A percentile compares a stretch with the other conserved stretches of the same genome.
phyloP scores from a whole-genome alignment of 768 basidiomycete genomes.

The Auricularia sp. region DNA sequence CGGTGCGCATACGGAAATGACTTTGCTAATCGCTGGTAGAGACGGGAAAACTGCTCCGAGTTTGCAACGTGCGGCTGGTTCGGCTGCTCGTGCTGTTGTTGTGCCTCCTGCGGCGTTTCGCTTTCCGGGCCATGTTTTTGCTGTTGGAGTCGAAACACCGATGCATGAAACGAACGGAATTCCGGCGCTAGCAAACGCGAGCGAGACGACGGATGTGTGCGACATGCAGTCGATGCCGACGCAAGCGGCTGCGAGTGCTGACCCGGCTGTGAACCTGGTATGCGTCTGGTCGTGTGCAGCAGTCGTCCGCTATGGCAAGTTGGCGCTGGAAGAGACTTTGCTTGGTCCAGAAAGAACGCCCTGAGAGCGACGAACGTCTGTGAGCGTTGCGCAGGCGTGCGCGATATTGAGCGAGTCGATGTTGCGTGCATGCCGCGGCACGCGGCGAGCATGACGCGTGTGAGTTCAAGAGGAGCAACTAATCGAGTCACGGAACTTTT shows the following conservation, averaged over 20 bases:
- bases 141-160: background rate
- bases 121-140: background rate
- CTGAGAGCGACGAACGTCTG: background rate
- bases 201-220: background rate
- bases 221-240: background rate
- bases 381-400: background rate
- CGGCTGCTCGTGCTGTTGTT: background rate
- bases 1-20: conserved; percentile 53
- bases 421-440: background rate
- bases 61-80: background rate
- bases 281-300: background rate
- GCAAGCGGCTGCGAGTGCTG: background rate
- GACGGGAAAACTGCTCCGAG: conserved; percentile 65
- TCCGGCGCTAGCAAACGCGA: background rate
- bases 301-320: background rate
- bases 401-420: background rate
- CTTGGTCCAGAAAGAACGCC: background rate
- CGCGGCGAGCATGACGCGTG: background rate
- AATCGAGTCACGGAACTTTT: no score
- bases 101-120: background rate
- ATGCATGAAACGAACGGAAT: background rate
- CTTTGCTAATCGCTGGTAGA: conserved; percentile 68
- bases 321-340: background rate
- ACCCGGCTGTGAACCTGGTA: background rate
- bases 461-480: no score